Evolutionary conservation across 257 asterid genomes (phyloP), one percentile per base, ranked within the genome.

Genomic region (Cordia subcordata): DNA sequence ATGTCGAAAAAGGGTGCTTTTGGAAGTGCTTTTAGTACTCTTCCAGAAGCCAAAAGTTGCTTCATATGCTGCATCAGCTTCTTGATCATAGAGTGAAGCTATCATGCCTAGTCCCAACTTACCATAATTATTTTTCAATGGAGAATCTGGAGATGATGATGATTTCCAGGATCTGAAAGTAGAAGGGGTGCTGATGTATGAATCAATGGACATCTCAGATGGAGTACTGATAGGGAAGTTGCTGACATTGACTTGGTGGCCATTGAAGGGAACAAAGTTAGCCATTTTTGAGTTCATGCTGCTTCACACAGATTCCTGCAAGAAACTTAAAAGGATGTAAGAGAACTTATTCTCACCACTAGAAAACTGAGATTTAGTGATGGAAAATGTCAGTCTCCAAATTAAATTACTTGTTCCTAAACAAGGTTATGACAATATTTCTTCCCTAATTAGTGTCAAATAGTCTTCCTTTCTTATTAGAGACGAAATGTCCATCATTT

Each of bases 61-160:
- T 27, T 27, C 4, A 27, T 27, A 27, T 27, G 35, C 35, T 1
- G 3, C 38, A 13, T 11, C 1, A n/a, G 13, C 11, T 11, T 49
- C 51, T 27, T 61, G 4, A 16, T 21, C 20, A 51, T 5, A 10
- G 6, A 49, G 42, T 8, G 57, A 53, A 38, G 37, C 49, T 13
- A 22, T 8, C 11, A 60, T 5, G 20, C 64, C 63, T 33, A 66
- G 20, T n/a, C 70, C 70, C 37, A 38, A 59, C 35, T 42, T 44
- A 53, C 22, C 9, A 17, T 19, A 13, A 1, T 6, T 52, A 51
- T 37, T 37, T 49, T 20, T 58, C 20, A 11, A 6, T 13, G 15
- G 51, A 19, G n/a, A n/a, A n/a, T n/a, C n/a, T 15, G 60, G 10
- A 35, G 12, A 5, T 11, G 35, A 15, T 11, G 61, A 10, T 38